Evolutionary conservation across 805 yeast species (phyloP), one percentile per base, ranked within the genome.

Genomic region (Candida xiaguanensis): DNA sequence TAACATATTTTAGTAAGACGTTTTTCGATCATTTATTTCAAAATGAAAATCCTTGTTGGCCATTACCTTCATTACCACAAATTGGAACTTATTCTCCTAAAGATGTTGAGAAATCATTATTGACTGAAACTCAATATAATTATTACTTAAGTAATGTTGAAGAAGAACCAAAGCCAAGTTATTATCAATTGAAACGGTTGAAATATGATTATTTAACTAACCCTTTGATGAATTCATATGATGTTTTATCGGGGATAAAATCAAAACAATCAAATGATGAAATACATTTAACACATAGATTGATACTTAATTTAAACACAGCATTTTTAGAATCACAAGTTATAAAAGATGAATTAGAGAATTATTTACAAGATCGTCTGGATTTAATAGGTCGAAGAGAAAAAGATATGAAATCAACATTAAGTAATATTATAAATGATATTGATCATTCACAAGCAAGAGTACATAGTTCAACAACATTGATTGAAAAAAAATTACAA

Each of bases 21-120:
- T 88, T 90, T 80, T 65, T 87, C 24, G 68, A 68, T 29, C 61
- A 74, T 12, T 50, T 60, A 3, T 54, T 59, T 38, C 43, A 43
- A 18, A 43, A 44, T 15, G 34, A 32, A 15, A 61, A 53, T 34
- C 70, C 71, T 2, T 67, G 74, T 5, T 89, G 95, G 95, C 90
- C 89, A 4, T 63, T 89, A 31, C 93, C 95, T 0, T 86, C 83
- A 34, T 64, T 85, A 45, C 74, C 87, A 2, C 55, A 68, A 2
- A 77, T 88, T 4, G 79, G 82, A 2, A 67, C 69, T 29, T 88
- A 77, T 51, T 74, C 74, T 3, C 72, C 90, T 1, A 65, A 67
- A 46, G 96, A 89, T 56, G 95, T 89, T 15, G 96, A 89, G 53
- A 74, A 76, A 50, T 82, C 93, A 0, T 59, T 85, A 41, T 60